Evolutionary conservation across 2,329 filamentous ascomycete species (phyloP).

Genomic region (Alternaria metachromatica): DNA sequence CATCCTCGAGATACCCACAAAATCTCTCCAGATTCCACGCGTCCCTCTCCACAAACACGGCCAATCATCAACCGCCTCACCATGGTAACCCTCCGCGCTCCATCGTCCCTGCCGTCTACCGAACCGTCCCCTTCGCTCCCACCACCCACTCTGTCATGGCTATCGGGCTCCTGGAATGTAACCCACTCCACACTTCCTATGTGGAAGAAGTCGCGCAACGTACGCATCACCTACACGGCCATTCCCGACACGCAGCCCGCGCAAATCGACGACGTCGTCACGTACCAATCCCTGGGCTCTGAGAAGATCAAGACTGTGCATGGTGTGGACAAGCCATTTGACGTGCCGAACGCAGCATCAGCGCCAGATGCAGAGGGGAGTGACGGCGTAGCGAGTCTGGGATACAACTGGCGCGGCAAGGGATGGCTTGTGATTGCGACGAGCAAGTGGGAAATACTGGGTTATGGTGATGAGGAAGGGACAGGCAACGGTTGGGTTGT

Average conservation of each 20-base stretch:
- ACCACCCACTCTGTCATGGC: constrained; percentile 48
- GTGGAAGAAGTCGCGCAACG: constrained; percentile 82
- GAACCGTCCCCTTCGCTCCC: constrained; percentile 22
- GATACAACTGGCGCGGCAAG: constrained; percentile 74
- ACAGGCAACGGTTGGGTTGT: constrained; percentile 70
- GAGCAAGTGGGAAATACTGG: constrained; percentile 82
- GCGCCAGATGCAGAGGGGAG: not conserved
- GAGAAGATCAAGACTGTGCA: constrained; percentile 65
- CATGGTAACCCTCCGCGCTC: constrained; percentile 36
- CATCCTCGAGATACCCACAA: constrained; percentile 7
- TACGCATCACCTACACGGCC: constrained; percentile 76
- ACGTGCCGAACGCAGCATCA: constrained; percentile 22
- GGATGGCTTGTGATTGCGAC: constrained; percentile 75
- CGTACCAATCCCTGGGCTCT: constrained; percentile 65
- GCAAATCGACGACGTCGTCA: constrained; percentile 73
- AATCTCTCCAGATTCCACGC: constrained; percentile 11
- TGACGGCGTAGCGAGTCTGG: constrained; percentile 57
- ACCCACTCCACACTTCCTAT: constrained; percentile 59
- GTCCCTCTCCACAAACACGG: constrained; percentile 3
- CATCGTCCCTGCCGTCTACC: constrained; percentile 29
- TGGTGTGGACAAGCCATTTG: constrained; percentile 67
- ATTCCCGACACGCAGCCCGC: constrained; percentile 30
- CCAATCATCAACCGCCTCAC: constrained; percentile 1
- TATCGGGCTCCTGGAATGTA: constrained; percentile 46
- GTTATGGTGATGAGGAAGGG: constrained; percentile 68